These are phyloP conservation scores for Dactylellina haptotyla DNA, from an alignment of 2,329 filamentous ascomycete genomes.

Conservation along the genomic window DNA sequence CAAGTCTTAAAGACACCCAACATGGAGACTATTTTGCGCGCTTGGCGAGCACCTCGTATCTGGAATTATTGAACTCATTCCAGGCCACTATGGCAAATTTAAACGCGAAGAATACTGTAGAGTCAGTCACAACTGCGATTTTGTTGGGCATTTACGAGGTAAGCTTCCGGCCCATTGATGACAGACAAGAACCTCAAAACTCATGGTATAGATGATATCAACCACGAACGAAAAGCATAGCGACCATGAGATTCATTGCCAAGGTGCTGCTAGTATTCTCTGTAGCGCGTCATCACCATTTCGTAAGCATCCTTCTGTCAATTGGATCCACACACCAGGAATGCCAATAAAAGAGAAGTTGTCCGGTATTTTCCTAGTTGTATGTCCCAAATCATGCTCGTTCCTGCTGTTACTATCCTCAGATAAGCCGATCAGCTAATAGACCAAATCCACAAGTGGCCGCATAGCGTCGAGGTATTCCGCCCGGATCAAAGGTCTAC, in stretches of 20 bases:
- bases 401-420: neutral
- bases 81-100: neutral
- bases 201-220: constrained; percentile 12
- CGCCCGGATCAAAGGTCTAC: neutral
- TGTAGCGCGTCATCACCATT: neutral
- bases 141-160: constrained; percentile 15
- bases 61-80: constrained; percentile 15
- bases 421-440: neutral
- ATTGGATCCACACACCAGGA: neutral
- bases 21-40: constrained; percentile 3
- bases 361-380: constrained; percentile 2
- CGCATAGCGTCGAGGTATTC: neutral
- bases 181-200: neutral
- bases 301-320: neutral
- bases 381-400: too few relatives aligned
- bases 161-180: neutral
- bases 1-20: constrained; percentile 1
- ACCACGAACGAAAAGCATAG: constrained; percentile 10
- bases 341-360: neutral
- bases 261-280: constrained; percentile 16
- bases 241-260: constrained; percentile 4
- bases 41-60: neutral
- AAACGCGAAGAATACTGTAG: neutral
- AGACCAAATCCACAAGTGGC: neutral
- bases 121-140: constrained; percentile 6